Evolutionary conservation across 31 red algal genomes (phyloP), one percentile per base, ranked within the genome.

Genomic region (Asparagopsis taxiformis): DNA sequence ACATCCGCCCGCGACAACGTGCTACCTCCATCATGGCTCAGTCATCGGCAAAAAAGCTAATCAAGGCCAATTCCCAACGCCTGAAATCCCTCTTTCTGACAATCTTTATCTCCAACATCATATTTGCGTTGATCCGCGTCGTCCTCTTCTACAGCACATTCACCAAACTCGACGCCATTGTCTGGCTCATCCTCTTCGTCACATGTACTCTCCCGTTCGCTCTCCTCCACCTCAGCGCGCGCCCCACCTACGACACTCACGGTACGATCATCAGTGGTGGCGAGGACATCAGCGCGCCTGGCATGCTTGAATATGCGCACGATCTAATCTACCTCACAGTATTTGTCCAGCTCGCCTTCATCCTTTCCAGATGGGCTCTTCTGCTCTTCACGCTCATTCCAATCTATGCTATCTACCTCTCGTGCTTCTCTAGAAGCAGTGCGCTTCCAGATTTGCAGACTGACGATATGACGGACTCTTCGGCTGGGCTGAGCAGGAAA

Each of bases 251-350:
- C 22, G 48, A 56, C 29, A 44, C 48, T 16, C 23, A 69, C 48
- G 76, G 76, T 19, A 67, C 43, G 32, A 44, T 70, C 16, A 24
- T 68, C 1, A 33, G 69, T 48, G 76, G 59, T 44, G 76, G 76
- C 16, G 16, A 15, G 32, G 76, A 80, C 53, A 35, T 80, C 6
- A 58, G 62, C 25, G 36, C 43, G 19, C 51, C 76, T 2, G 76
- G 76, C 22, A 17, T 80, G n/a, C 37, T 70, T 13, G 76, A 80
- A 58, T 80, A 80, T 57, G 61, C 59, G 9, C 76, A 80, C 55
- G 76, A 80, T 29, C 52, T 80, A 19, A 48, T 80, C 22, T 80
- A 69, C 39, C 36, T 80, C 29, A 59, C 63, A 33, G 31, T 59
- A 26, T 3, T 59, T 39, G 54, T 61, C 9, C 76, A 80, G 38